Evolutionary conservation across 768 basidiomycete genomes (phyloP), one percentile per base, ranked within the genome.

Genomic region (Russula compacta): DNA sequence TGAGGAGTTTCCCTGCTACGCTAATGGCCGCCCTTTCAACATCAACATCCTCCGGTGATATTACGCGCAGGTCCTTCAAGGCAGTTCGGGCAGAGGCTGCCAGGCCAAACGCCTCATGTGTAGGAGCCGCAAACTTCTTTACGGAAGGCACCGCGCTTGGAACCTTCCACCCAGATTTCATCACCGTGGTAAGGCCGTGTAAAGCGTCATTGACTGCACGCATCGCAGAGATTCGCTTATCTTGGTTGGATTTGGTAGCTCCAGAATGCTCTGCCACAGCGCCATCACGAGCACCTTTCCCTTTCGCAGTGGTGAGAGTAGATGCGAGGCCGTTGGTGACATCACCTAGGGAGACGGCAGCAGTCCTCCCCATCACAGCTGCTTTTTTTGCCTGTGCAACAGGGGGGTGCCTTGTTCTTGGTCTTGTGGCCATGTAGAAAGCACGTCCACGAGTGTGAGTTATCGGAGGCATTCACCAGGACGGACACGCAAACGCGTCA

Each of bases 21-120:
- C 84, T 84, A 53, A 78, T 78, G 1, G 86, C 89, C 2, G 87
- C 88, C 40, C 85, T 78, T 72, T 92, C 91, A 6, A 90, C 78
- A 64, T 91, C 85, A 9, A 87, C 15, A 64, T 81, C 79, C 3
- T 73, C 75, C 0, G 78, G 73, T 48, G 71, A 73, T 19, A 80
- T 54, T 36, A 67, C 68, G 53, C 89, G 74, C 46, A 92, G 72
- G 3, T 70, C 65, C 1, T 59, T 60, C 8, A 92, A 69, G 54
- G 81, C 76, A 53, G 74, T 75, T 15, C 74, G 69, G 0, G 81
- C 81, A 17, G 76, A 66, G 9, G 73, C 69, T 7, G 75, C 73
- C 15, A 76, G 68, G 24, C 72, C 67, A 40, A 69, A 76, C n/a
- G 74, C 74, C 43, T 56, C 60, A n/a, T 47, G 54, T 38, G 59